Evolutionary conservation across 768 basidiomycete species (phyloP).

Genomic region (Mrakia gelida): DNA sequence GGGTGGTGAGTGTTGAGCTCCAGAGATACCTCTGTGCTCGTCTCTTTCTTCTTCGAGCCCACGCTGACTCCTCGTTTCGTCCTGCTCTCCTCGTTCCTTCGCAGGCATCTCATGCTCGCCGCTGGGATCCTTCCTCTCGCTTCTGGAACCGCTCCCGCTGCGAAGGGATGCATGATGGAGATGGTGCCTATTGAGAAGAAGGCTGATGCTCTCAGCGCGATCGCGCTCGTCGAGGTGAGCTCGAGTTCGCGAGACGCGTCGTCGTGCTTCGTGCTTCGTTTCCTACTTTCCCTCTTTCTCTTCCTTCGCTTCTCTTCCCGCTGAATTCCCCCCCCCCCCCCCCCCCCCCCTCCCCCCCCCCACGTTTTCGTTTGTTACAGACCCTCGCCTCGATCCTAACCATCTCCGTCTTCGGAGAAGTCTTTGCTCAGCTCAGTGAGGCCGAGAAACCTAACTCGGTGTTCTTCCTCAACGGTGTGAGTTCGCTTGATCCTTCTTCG

Average conservation of each 20-base stretch:
- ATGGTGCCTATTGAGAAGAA: constrained; percentile 39
- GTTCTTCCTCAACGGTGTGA: neutral
- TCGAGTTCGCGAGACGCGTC: too few relatives aligned
- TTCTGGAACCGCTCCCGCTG: constrained; percentile 42
- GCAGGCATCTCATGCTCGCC: neutral
- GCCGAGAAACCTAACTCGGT: neutral
- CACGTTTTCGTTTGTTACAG: neutral
- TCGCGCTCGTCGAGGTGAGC: constrained; percentile 39
- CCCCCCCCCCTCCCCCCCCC: constrained; percentile 33
- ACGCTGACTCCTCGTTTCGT: neutral
- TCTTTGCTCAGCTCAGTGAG: neutral
- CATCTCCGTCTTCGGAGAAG: constrained; percentile 2
- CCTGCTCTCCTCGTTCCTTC: neutral
- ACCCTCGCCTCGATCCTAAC: neutral
- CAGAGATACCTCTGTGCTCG: too few relatives aligned
- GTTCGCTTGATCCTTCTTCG: neutral
- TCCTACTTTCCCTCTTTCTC: neutral
- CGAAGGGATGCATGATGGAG: constrained; percentile 44
- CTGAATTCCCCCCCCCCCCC: neutral
- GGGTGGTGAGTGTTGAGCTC: constrained; percentile 21
- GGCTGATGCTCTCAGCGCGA: constrained; percentile 41
- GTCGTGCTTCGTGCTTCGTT: neutral
- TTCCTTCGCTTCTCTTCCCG: neutral
- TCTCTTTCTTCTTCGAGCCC: neutral
- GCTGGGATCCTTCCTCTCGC: constrained; percentile 42